Percentiles rank a stretch among this genome's conserved stretches.
Conservation (phyloP, 164 flowering plant species). For the Vitis rupestris region DNA sequence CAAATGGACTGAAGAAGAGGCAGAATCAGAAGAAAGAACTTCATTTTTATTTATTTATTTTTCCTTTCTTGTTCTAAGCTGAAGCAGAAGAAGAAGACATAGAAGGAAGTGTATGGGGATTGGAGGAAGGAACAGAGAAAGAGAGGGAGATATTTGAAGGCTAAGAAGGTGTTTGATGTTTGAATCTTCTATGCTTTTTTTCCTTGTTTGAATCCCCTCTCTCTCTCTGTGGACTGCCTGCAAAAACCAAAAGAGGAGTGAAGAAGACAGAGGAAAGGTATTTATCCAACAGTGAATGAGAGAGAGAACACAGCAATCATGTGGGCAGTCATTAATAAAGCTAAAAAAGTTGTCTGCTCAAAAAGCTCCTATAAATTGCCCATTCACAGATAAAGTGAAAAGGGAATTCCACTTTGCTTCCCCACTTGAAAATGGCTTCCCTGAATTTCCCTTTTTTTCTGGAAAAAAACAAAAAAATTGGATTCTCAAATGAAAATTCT, state of each 20-base stretch:
- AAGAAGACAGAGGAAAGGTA: slow-evolving; percentile 7
- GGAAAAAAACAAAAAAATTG: no score
- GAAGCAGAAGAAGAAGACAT: slow-evolving; percentile 1
- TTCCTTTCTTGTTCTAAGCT: not conserved
- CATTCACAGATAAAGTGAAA: no score
- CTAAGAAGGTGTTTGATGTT: not conserved
- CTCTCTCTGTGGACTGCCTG: not conserved
- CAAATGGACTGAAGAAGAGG: slow-evolving; percentile 16
- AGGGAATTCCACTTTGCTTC: no score
- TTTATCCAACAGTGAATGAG: not conserved
- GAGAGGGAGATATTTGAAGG: slow-evolving; percentile 1
- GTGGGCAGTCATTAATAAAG: slow-evolving; percentile 3
- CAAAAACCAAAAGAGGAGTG: not conserved
- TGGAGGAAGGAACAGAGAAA: not conserved
- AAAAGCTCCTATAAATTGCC: no score
- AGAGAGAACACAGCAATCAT: slow-evolving; percentile 14
- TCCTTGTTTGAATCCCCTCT: slow-evolving; percentile 45
- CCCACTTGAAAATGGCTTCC: no score
- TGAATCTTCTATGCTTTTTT: slow-evolving; percentile 8
- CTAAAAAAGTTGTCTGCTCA: no score
- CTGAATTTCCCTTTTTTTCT: no score
- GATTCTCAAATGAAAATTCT: no score
- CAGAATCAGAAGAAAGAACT: slow-evolving; percentile 15
- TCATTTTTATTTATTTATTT: slow-evolving; percentile 14
- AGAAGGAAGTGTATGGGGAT: not conserved